These are phyloP conservation scores for Neofusicoccum umdonicola DNA, from an alignment of 2,329 filamentous ascomycete species.

Conservation along the genomic window DNA sequence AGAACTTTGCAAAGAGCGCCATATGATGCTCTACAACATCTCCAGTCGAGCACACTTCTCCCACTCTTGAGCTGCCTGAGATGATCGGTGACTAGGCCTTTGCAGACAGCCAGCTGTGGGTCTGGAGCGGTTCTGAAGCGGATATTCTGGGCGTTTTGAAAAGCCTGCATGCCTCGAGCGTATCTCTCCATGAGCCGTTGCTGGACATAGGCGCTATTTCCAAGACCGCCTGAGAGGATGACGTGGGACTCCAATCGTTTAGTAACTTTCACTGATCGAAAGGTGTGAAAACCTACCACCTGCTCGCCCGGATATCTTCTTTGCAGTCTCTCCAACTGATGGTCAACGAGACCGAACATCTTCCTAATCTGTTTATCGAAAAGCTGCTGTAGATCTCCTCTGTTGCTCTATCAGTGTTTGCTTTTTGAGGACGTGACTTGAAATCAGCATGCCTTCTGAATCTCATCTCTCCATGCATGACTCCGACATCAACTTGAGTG, in stretches of 20 bases:
- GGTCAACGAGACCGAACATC: slow-evolving; percentile 35
- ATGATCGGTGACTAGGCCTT: slow-evolving; percentile 52
- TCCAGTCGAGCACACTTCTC: slow-evolving; percentile 43
- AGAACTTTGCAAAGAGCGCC: slow-evolving; percentile 38
- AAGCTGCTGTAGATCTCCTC: slow-evolving; percentile 31
- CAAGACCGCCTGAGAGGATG: slow-evolving; percentile 44
- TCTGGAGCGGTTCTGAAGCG: slow-evolving; percentile 43
- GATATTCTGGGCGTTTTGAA: slow-evolving; percentile 27
- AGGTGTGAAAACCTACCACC: slow-evolving; percentile 21
- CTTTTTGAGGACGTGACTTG: not conserved
- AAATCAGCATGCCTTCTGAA: slow-evolving; percentile 26
- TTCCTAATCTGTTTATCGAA: slow-evolving; percentile 39
- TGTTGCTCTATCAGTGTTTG: not conserved
- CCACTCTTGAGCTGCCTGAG: slow-evolving; percentile 48
- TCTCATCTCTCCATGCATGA: slow-evolving; percentile 34
- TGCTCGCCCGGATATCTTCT: slow-evolving; percentile 29
- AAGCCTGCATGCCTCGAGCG: slow-evolving; percentile 21
- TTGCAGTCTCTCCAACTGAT: slow-evolving; percentile 30
- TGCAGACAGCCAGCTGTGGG: slow-evolving; percentile 56
- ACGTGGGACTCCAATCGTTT: slow-evolving; percentile 27
- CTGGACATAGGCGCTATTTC: slow-evolving; percentile 44
- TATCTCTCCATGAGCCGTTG: slow-evolving; percentile 35
- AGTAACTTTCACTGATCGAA: not conserved
- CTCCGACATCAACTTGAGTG: slow-evolving; percentile 30
- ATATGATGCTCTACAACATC: slow-evolving; percentile 38